Conservation (phyloP, 164 flowering plant genomes). For the Liquidambar formosana region DNA sequence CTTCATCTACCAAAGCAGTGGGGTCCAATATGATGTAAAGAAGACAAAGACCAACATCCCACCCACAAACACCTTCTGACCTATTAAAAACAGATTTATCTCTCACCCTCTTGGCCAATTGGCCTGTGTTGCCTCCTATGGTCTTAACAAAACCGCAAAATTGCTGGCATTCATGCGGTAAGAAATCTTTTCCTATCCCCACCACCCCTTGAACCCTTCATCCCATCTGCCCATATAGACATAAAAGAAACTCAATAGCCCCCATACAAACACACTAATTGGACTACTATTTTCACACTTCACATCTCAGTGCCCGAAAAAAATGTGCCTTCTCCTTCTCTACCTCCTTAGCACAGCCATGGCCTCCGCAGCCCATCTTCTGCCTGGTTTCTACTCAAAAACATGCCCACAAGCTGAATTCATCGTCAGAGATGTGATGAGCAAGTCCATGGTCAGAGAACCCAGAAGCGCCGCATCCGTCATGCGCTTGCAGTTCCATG, state of each 20-base stretch:
- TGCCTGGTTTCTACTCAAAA: slow-evolving; percentile 57
- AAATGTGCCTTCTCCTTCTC: slow-evolving; percentile 14
- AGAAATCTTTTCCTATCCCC: background rate
- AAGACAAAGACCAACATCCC: too few species aligned
- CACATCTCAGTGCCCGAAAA: too few species aligned
- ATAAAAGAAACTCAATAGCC: too few species aligned
- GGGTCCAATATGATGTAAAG: too few species aligned
- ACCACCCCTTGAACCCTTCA: background rate
- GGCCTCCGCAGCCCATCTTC: slow-evolving; percentile 32
- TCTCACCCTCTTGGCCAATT: background rate
- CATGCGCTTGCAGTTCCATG: slow-evolving; percentile 96
- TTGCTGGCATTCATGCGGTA: background rate
- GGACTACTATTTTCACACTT: too few species aligned
- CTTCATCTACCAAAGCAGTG: too few species aligned
- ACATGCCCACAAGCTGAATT: slow-evolving; percentile 75
- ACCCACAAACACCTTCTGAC: too few species aligned
- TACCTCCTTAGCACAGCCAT: slow-evolving; percentile 17
- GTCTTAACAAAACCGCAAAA: background rate
- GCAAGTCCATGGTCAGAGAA: slow-evolving; percentile 56
- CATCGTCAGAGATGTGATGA: slow-evolving; percentile 52
- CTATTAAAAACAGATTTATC: too few species aligned
- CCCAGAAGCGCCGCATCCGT: slow-evolving; percentile 79
- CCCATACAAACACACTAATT: too few species aligned
- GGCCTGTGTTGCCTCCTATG: background rate
- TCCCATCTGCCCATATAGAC: too few species aligned